phyloP scores from a whole-genome alignment of 2,329 filamentous ascomycete species.

The Colletotrichum incanum region DNA sequence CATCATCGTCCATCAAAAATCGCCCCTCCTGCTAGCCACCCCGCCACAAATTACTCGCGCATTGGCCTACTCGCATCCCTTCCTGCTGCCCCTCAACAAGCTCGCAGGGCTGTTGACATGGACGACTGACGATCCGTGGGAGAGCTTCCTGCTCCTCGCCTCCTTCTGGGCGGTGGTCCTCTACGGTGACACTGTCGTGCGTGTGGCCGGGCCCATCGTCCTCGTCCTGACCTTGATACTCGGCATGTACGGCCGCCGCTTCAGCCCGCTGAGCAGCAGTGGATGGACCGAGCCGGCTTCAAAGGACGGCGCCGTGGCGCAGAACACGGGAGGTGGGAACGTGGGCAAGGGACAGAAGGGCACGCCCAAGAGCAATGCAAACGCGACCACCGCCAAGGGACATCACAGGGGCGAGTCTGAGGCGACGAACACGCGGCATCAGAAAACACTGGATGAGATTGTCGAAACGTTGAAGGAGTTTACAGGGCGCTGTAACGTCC shows the following conservation, averaged over 20 bases:
- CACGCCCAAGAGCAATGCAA: slow-evolving; percentile 43
- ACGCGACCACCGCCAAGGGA: slow-evolving; percentile 48
- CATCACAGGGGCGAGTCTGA: slow-evolving; percentile 70
- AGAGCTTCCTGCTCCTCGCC: slow-evolving; percentile 91
- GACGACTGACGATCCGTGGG: slow-evolving; percentile 95
- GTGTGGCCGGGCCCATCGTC: slow-evolving; percentile 86
- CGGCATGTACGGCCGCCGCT: slow-evolving; percentile 93
- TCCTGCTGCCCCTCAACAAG: slow-evolving; percentile 90
- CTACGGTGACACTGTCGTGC: slow-evolving; percentile 88
- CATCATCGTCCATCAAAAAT: slow-evolving; percentile 97
- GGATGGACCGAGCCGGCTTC: slow-evolving; percentile 73
- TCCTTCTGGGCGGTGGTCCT: slow-evolving; percentile 89
- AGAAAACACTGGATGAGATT: slow-evolving; percentile 97
- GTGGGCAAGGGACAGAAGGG: slow-evolving; percentile 32
- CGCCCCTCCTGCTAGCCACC: slow-evolving; percentile 90
- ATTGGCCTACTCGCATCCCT: slow-evolving; percentile 95
- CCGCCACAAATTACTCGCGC: slow-evolving; percentile 95
- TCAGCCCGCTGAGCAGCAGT: slow-evolving; percentile 90
- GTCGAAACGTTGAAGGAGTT: slow-evolving; percentile 93
- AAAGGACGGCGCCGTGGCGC: slow-evolving; percentile 45
- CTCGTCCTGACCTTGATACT: slow-evolving; percentile 85
- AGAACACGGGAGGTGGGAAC: slow-evolving; percentile 26
- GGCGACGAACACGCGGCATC: slow-evolving; percentile 78
- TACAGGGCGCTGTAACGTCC: slow-evolving; percentile 90
- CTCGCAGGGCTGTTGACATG: slow-evolving; percentile 90